These are phyloP conservation scores for Diospyros kaki DNA, from an alignment of 148 eudicot genomes.

Conservation along the genomic window DNA sequence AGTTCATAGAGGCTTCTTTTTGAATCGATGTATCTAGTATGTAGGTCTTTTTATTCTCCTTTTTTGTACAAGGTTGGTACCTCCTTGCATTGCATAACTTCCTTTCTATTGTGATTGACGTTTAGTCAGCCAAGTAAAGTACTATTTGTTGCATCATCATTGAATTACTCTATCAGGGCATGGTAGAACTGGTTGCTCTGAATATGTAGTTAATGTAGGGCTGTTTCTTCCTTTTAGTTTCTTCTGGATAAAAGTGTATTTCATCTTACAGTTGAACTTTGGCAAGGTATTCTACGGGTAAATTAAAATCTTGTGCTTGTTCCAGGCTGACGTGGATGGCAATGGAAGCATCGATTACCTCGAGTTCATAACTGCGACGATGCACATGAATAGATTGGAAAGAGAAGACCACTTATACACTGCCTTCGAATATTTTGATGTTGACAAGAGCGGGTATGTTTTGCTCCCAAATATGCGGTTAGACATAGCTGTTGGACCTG, in stretches of 20 bases:
- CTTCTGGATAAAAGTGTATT: conserved; percentile 2
- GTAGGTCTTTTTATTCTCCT: background rate
- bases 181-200: background rate
- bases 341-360: conserved; percentile 94
- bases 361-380: conserved; percentile 93
- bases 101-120: background rate
- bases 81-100: background rate
- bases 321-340: conserved; percentile 97
- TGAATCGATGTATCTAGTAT: no score
- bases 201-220: background rate
- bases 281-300: background rate
- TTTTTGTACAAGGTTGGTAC: background rate
- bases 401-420: conserved; percentile 79
- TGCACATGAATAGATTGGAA: conserved; percentile 95
- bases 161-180: background rate
- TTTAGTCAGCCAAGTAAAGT: background rate
- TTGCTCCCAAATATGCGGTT: background rate
- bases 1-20: no score
- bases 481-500: no score
- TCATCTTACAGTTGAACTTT: background rate
- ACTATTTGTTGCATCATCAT: background rate
- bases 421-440: conserved; percentile 90
- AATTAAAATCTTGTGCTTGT: conserved; percentile 4
- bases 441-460: conserved; percentile 89
- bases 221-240: background rate